A percentile compares a stretch with the other conserved stretches of the same genome.
Conservation (phyloP, 768 basidiomycete species). For the Gautieria morchelliformis region DNA sequence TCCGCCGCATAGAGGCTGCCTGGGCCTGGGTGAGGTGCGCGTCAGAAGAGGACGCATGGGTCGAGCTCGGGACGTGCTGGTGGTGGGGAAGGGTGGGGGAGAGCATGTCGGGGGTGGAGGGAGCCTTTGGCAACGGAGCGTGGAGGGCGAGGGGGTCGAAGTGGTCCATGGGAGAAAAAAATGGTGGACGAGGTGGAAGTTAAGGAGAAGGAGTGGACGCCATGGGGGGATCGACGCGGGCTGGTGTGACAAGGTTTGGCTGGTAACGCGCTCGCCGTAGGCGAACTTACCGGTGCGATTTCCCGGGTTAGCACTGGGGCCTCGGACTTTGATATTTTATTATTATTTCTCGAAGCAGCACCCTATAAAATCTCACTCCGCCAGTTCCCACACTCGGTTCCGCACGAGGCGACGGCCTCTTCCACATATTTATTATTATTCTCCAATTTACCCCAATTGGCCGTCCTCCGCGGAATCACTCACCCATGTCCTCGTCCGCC, state of each 20-base stretch:
- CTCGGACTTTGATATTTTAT: neutral
- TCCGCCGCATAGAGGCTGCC: slow-evolving; percentile 9
- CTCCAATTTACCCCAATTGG: too few relatives aligned
- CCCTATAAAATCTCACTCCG: neutral
- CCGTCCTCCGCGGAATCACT: neutral
- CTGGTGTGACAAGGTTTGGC: neutral
- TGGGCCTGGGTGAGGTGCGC: slow-evolving; percentile 7
- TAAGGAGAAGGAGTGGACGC: slow-evolving; percentile 28
- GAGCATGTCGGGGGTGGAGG: slow-evolving; percentile 16
- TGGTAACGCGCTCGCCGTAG: neutral
- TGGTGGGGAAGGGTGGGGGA: slow-evolving; percentile 34
- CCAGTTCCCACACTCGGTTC: neutral
- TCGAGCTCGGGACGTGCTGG: slow-evolving; percentile 3
- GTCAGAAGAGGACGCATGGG: slow-evolving; percentile 26
- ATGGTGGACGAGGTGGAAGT: slow-evolving; percentile 20
- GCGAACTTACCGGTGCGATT: slow-evolving; percentile 4
- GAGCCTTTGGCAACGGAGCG: slow-evolving; percentile 11
- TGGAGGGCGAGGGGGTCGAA: slow-evolving; percentile 14
- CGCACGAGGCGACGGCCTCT: slow-evolving; percentile 5
- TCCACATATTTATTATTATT: neutral
- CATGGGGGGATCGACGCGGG: slow-evolving; percentile 1
- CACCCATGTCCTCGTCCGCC: slow-evolving; percentile 16
- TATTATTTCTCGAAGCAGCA: neutral
- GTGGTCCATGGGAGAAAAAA: slow-evolving; percentile 18
- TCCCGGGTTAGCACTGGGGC: neutral